Base-by-base conservation (phyloP, 768 basidiomycete species). In the Boletus edulis region DNA sequence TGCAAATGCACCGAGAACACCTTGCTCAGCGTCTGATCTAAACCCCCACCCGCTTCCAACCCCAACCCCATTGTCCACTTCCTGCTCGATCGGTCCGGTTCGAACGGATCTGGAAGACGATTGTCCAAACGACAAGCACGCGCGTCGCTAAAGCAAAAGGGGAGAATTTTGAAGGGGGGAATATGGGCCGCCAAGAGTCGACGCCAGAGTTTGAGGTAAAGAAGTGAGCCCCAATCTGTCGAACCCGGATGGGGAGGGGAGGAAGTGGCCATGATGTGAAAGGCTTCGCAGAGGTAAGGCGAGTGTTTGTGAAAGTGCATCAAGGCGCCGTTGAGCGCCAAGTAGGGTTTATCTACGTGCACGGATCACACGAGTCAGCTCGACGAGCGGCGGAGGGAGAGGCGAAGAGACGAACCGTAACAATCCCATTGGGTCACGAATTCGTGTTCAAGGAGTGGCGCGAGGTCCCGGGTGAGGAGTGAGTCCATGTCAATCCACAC, bases 341-440 rank as follows among this genome's bases (percentile, higher is more conserved):
- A 75, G 67, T 89, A 88, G 3, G 81, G 75, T 69, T 90, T 89
- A 73, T 89, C 88, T 89, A 62, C n/a, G 44, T 10, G 39, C 27
- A 18, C 6, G 35, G 40, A 51, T 20, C 17, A 31, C 14, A 34
- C 48, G 35, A 27, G 22, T 17, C 15, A 17, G 39, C 13, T 37
- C 35, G 5, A 31, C 22, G 15, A 9, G 14, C 34, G 8, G 20
- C 11, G 34, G 17, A 52, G 32, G 15, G 1, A 10, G 22, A n/a
- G 27, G 9, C 6, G 8, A 8, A 44, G 13, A 15, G 17, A 52
- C 84, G 41, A 67, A 94, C 95, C 91, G 64, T 98, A 98, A 69
- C 96, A 98, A 67, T 99, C 96, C 96, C 96, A 99, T 65, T 99
- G 94, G 2, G 93, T 96, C 11, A 98, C 92, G 67, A 95, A 99